Percentiles rank a stretch among this genome's conserved stretches.
Conservation (phyloP, 306 rosid genomes). For the Lablab purpureus region DNA sequence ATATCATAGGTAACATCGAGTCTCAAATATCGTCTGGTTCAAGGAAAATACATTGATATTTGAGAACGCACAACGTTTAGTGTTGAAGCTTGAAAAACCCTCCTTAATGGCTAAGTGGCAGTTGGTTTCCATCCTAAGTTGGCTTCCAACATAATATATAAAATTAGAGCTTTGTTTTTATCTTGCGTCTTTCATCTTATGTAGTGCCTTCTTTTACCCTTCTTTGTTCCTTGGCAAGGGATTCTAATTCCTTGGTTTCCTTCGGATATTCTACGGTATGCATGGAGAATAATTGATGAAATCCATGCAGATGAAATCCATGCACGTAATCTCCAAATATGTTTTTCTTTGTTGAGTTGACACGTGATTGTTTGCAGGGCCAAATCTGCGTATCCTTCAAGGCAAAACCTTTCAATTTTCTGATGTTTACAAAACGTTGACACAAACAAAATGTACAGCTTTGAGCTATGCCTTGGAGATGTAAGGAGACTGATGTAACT, state of each 20-base stretch:
- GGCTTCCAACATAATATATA: not conserved
- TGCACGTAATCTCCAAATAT: conserved; percentile 1
- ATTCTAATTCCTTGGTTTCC: not conserved
- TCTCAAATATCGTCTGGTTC: conserved; percentile 8
- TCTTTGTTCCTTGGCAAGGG: conserved; percentile 2
- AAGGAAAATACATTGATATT: conserved; percentile 41
- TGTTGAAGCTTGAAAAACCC: not conserved
- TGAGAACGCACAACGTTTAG: conserved; percentile 33
- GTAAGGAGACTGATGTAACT: not conserved
- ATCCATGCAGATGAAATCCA: conserved; percentile 30
- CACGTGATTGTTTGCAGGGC: not conserved
- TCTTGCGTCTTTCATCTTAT: not conserved
- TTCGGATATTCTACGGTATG: conserved; percentile 29
- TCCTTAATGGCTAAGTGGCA: conserved; percentile 25
- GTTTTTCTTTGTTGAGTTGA: not conserved
- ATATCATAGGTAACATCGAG: conserved; percentile 33
- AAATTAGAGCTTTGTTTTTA: conserved; percentile 13
- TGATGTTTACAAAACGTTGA: not conserved
- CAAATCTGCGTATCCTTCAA: conserved; percentile 1
- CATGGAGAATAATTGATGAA: conserved; percentile 17
- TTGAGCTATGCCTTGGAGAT: not conserved
- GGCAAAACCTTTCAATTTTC: not conserved
- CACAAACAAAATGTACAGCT: not conserved
- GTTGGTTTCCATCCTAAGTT: conserved; percentile 20
- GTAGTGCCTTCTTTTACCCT: not conserved